Evolutionary conservation across 768 basidiomycete genomes (phyloP).

Genomic region (Suillus variegatus): DNA sequence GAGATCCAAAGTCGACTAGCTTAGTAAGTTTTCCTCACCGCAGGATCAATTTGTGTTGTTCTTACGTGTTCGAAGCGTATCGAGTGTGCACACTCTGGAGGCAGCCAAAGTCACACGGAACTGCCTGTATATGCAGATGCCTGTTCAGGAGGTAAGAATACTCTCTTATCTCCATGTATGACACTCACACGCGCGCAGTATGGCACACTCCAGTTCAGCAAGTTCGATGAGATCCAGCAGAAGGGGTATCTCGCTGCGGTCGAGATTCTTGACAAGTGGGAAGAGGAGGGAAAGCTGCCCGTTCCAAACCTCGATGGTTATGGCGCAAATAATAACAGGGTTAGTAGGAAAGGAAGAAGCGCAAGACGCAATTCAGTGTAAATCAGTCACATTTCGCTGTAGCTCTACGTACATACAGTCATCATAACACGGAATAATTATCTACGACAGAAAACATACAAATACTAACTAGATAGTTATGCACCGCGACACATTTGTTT

Average conservation of each 20-base stretch:
- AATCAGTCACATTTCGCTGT: not conserved
- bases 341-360: constrained; percentile 66
- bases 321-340: constrained; percentile 43
- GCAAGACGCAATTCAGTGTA: constrained; percentile 75
- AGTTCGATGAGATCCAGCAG: constrained; percentile 85
- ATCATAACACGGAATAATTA: constrained; percentile 2
- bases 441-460: constrained; percentile 12
- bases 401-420: not conserved
- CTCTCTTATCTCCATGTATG: not conserved
- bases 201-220: constrained; percentile 87
- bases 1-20: constrained; percentile 94
- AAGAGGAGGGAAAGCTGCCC: constrained; percentile 83
- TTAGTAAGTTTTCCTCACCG: constrained; percentile 64
- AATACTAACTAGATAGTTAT: constrained; percentile 5
- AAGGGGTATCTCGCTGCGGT: constrained; percentile 78
- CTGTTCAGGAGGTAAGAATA: constrained; percentile 78
- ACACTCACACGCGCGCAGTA: constrained; percentile 48
- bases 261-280: constrained; percentile 73
- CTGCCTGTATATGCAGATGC: constrained; percentile 92
- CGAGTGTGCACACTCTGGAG: constrained; percentile 92
- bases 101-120: constrained; percentile 91
- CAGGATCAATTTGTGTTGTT: not conserved
- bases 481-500: constrained; percentile 4
- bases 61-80: constrained; percentile 61
- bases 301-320: constrained; percentile 66